Conservation (phyloP, 2,329 filamentous ascomycete genomes). For the Pestalotiopsis sp. region DNA sequence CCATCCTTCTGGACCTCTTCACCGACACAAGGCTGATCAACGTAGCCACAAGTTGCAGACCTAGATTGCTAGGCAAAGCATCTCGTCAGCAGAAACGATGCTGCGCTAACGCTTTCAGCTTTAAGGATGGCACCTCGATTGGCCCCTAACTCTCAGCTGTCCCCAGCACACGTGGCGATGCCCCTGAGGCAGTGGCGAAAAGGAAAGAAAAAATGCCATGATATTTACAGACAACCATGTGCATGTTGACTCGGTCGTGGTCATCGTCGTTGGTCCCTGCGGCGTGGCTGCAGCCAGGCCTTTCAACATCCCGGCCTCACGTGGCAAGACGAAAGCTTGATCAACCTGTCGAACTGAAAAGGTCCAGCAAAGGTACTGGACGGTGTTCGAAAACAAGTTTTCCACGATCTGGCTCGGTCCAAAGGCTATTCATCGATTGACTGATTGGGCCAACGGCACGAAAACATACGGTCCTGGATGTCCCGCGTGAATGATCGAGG, state of each 20-base stretch:
- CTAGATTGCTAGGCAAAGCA: background rate
- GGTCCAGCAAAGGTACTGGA: slow-evolving; percentile 60
- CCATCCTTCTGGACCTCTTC: background rate
- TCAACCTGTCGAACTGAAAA: background rate
- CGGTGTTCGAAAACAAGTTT: slow-evolving; percentile 62
- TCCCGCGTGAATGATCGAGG: slow-evolving; percentile 22
- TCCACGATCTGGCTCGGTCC: slow-evolving; percentile 69
- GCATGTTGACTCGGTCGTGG: slow-evolving; percentile 56
- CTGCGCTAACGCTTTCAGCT: background rate
- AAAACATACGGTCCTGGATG: slow-evolving; percentile 58
- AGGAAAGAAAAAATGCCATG: background rate
- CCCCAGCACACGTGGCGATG: background rate
- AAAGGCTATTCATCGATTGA: slow-evolving; percentile 49
- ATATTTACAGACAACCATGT: slow-evolving; percentile 17
- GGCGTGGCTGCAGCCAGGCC: slow-evolving; percentile 63
- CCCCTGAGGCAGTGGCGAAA: background rate
- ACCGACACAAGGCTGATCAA: background rate
- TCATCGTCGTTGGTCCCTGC: slow-evolving; percentile 74
- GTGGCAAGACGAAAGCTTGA: background rate
- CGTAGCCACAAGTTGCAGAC: background rate
- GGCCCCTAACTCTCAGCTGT: background rate
- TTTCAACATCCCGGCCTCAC: slow-evolving; percentile 7
- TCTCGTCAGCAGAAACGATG: background rate
- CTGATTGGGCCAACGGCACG: slow-evolving; percentile 68
- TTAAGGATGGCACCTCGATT: background rate